These are phyloP conservation scores for Fusarium illudens DNA, from an alignment of 2,329 filamentous ascomycete species.

Conservation along the genomic window DNA sequence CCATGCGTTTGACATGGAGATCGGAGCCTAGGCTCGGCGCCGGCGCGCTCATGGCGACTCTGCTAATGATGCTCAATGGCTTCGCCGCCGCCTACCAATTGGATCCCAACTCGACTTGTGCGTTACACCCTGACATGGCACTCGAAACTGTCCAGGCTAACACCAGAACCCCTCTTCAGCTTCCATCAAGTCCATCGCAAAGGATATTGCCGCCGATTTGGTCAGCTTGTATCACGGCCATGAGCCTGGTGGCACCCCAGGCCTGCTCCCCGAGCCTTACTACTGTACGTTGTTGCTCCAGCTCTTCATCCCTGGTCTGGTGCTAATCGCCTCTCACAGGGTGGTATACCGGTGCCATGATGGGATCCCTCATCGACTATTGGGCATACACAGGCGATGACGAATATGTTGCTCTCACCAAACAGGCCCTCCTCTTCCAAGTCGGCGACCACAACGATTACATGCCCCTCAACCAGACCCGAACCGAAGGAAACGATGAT, in stretches of 20 bases:
- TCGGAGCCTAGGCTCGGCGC: slow-evolving; percentile 21
- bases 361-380: slow-evolving; percentile 78
- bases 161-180: slow-evolving; percentile 46
- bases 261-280: slow-evolving; percentile 62
- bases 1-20: slow-evolving; percentile 34
- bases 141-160: neutral
- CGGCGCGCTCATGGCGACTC: slow-evolving; percentile 31
- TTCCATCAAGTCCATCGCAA: slow-evolving; percentile 59
- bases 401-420: slow-evolving; percentile 73
- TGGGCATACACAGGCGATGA: slow-evolving; percentile 83
- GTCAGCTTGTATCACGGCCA: slow-evolving; percentile 55
- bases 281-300: slow-evolving; percentile 55
- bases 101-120: slow-evolving; percentile 50
- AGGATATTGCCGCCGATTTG: slow-evolving; percentile 61
- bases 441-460: slow-evolving; percentile 77
- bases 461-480: slow-evolving; percentile 78
- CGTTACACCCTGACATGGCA: slow-evolving; percentile 10
- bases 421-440: slow-evolving; percentile 76
- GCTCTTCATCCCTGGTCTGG: neutral
- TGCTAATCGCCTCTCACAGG: slow-evolving; percentile 47
- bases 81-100: slow-evolving; percentile 48
- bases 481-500: slow-evolving; percentile 76
- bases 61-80: slow-evolving; percentile 40
- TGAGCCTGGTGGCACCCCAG: slow-evolving; percentile 59
- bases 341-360: slow-evolving; percentile 80